Evolutionary conservation across 148 eudicot genomes (phyloP).

Genomic region (Silene conica): DNA sequence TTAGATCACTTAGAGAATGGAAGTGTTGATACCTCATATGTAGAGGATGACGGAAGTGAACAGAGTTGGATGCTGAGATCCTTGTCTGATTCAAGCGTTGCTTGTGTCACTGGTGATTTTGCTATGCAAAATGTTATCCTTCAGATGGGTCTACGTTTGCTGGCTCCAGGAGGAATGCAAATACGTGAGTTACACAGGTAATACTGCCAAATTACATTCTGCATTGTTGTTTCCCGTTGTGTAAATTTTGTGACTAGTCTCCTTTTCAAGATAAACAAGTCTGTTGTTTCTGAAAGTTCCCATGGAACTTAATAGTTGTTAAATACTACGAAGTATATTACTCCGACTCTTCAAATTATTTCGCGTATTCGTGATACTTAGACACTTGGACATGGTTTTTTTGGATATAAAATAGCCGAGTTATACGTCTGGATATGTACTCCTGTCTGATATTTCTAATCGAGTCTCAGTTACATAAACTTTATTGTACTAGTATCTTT

Average conservation of each 20-base stretch:
- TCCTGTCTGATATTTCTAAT: too few relatives aligned
- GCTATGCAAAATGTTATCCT: constrained; percentile 99
- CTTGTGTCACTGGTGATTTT: constrained; percentile 82
- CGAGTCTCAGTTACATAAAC: too few relatives aligned
- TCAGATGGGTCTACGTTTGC: constrained; percentile 87
- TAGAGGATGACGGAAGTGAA: constrained; percentile 78
- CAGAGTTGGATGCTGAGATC: constrained; percentile 88
- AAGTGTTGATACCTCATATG: constrained; percentile 42
- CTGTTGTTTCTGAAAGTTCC: neutral
- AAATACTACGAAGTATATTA: too few relatives aligned
- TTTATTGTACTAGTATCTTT: neutral
- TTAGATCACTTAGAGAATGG: constrained; percentile 49
- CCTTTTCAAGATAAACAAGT: neutral
- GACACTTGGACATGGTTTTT: too few relatives aligned
- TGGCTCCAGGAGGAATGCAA: constrained; percentile 99
- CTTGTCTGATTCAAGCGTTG: constrained; percentile 86
- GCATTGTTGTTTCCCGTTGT: neutral
- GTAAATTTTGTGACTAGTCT: neutral
- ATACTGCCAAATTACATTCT: neutral
- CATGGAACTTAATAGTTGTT: neutral
- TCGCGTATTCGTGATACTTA: too few relatives aligned
- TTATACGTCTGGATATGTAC: too few relatives aligned
- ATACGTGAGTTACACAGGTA: constrained; percentile 94
- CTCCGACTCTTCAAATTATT: too few relatives aligned
- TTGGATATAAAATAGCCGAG: too few relatives aligned